Conservation (phyloP, 2,329 filamentous ascomycete genomes). For the Trichophyton rubrum region DNA sequence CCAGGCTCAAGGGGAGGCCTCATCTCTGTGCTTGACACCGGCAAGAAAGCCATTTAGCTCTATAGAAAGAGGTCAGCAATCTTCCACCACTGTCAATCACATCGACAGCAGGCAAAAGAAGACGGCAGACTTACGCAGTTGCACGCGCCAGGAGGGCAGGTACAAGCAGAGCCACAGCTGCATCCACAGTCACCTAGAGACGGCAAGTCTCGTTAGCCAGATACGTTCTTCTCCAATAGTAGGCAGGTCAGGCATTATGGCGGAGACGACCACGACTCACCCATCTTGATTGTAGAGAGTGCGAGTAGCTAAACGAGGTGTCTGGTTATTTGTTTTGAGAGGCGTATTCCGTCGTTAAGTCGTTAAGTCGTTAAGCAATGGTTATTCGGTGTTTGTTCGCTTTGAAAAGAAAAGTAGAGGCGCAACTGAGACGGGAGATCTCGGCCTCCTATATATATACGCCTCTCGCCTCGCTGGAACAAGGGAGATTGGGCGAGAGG, state of each 20-base stretch:
- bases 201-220: not conserved
- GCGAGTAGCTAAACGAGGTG: not conserved
- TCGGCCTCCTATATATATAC: not conserved
- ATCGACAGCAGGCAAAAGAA: not conserved
- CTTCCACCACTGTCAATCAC: no score
- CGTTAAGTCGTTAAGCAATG: no score
- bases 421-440: not conserved
- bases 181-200: constrained; percentile 24
- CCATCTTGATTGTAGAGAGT: not conserved
- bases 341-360: not conserved
- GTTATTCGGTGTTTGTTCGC: not conserved
- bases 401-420: not conserved
- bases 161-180: constrained; percentile 31
- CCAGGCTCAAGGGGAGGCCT: not conserved
- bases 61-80: not conserved
- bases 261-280: not conserved
- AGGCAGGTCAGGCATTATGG: no score
- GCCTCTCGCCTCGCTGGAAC: no score
- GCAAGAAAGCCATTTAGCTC: not conserved
- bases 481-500: no score
- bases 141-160: constrained; percentile 31
- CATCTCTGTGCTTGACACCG: no score
- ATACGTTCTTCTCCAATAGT: not conserved
- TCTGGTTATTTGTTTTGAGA: not conserved
- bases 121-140: constrained; percentile 25